phyloP scores from a whole-genome alignment of 768 basidiomycete genomes.

The Amanita phalloides region DNA sequence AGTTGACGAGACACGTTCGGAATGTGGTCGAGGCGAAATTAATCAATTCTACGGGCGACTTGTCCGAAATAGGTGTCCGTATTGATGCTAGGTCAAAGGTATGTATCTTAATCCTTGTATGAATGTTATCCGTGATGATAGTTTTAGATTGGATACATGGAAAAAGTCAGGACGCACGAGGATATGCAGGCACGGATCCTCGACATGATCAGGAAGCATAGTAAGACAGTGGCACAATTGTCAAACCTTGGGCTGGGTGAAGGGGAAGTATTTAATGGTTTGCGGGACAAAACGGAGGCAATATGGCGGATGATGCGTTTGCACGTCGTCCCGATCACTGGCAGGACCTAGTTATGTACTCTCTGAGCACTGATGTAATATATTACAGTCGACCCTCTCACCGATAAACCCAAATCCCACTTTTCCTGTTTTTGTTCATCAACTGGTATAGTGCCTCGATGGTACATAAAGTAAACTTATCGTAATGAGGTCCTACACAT shows the following conservation, averaged over 20 bases:
- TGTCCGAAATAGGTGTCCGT: neutral
- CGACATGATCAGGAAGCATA: neutral
- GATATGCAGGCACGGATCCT: neutral
- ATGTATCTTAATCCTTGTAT: neutral
- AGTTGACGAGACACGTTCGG: no score
- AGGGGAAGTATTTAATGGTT: neutral
- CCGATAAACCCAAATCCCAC: no score
- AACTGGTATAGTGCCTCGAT: no score
- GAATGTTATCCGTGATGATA: neutral
- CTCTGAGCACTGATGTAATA: no score
- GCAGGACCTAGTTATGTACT: no score
- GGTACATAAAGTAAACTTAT: no score
- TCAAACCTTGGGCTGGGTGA: neutral
- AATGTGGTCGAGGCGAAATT: neutral
- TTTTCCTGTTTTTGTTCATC: no score
- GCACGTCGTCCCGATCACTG: neutral
- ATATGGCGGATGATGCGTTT: neutral
- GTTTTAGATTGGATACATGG: neutral
- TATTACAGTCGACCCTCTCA: no score
- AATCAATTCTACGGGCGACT: neutral
- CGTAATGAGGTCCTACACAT: no score
- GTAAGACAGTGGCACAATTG: neutral
- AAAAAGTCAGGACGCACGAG: neutral
- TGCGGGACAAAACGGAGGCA: neutral
- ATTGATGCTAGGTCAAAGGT: neutral